A percentile compares a stretch with the other conserved stretches of the same genome.
phyloP scores from a whole-genome alignment of 306 rosid genomes.

The Rosa rugosa region DNA sequence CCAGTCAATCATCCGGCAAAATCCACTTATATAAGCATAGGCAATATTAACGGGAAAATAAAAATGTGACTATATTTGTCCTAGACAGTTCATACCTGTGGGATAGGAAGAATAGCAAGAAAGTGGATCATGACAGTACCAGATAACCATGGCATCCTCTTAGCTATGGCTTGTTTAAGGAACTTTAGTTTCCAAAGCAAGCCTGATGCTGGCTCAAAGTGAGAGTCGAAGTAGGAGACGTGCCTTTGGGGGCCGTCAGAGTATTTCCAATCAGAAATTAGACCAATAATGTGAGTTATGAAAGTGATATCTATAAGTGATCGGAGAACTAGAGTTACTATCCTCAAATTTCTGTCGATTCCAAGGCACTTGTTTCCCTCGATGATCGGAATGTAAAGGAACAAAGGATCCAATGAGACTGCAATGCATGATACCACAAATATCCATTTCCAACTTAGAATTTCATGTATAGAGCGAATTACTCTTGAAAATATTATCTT shows the following conservation, averaged over 20 bases:
- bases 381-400: constrained; percentile 35
- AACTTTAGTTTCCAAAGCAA: not conserved
- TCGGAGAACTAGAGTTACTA: constrained; percentile 20
- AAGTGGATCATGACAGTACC: not conserved
- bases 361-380: constrained; percentile 23
- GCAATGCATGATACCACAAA: constrained; percentile 30
- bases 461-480: not conserved
- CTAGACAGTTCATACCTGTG: constrained; percentile 5
- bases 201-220: constrained; percentile 4
- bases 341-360: constrained; percentile 28
- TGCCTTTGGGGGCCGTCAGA: not conserved
- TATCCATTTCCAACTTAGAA: constrained; percentile 2
- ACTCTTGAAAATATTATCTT: not conserved
- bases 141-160: constrained; percentile 2
- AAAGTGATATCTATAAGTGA: constrained; percentile 30
- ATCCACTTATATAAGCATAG: not conserved
- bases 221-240: not conserved
- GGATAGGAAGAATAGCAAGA: constrained; percentile 25
- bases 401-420: constrained; percentile 35
- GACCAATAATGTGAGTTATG: constrained; percentile 28
- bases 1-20: not conserved
- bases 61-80: not conserved
- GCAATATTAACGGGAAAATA: not conserved
- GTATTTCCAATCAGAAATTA: not conserved
- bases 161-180: not conserved